Evolutionary conservation across 108 stramenopile genomes (phyloP), one percentile per base, ranked within the genome.

Genomic region (Cyclotella atomus): DNA sequence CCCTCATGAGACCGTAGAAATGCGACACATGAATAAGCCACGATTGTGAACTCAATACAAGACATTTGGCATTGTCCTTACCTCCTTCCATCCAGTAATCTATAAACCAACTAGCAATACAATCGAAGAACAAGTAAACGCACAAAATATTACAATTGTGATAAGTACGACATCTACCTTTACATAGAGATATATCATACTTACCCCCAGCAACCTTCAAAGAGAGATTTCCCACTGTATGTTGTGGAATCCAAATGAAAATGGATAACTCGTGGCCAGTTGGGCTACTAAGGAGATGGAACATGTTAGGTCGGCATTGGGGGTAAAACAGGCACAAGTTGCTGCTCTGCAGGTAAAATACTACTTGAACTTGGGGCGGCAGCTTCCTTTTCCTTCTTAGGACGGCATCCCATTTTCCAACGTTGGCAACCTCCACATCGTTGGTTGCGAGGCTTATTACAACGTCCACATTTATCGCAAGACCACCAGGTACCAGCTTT

Each of bases 101-200:
- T 6, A 79, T 79, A 56, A 71, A 72, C 77, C 77, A 78, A 5
- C 59, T 71, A 21, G 10, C 2, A 21, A 23, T 23, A 2, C 4
- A 52, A 41, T 9, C 6, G 38, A 23, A 6, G n/a, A n/a, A n/a
- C n/a, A n/a, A n/a, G n/a, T n/a, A n/a, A n/a, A n/a, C n/a, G n/a
- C n/a, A n/a, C n/a, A n/a, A n/a, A n/a, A n/a, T n/a, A n/a, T n/a
- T n/a, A n/a, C n/a, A n/a, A n/a, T n/a, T n/a, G n/a, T n/a, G n/a
- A n/a, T n/a, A n/a, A n/a, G n/a, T n/a, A n/a, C n/a, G n/a, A n/a
- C n/a, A n/a, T n/a, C n/a, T n/a, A n/a, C n/a, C n/a, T n/a, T n/a
- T n/a, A n/a, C n/a, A n/a, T n/a, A n/a, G 38, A 41, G 38, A 41
- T 6, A 41, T 15, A 19, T 4, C 28, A 8, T 1, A 52, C 50